Evolutionary conservation across 257 asterid genomes (phyloP).

Genomic region (Salvia splendens): DNA sequence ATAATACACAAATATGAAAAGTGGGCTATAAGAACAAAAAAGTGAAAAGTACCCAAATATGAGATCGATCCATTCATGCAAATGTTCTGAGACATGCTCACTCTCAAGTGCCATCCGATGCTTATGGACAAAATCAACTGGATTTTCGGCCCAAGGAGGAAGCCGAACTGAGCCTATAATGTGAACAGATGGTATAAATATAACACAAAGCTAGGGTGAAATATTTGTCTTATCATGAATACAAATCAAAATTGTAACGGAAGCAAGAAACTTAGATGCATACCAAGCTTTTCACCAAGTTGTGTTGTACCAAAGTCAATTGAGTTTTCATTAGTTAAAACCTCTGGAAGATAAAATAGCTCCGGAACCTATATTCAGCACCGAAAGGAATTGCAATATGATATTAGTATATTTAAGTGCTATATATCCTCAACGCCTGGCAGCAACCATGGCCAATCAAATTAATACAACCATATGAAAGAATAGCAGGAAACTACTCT

Average conservation of each 20-base stretch:
- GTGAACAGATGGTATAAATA: conserved; percentile 27
- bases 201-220: conserved; percentile 29
- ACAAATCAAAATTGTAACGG: conserved; percentile 25
- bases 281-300: conserved; percentile 90
- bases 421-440: conserved; percentile 27
- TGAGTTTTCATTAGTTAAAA: conserved; percentile 71
- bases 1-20: not conserved
- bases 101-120: conserved; percentile 98
- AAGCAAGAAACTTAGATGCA: conserved; percentile 33
- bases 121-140: conserved; percentile 92
- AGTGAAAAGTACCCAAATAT: conserved; percentile 73
- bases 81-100: conserved; percentile 87
- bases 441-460: conserved; percentile 17
- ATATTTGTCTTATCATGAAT: conserved; percentile 7
- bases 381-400: conserved; percentile 21
- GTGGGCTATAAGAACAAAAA: conserved; percentile 33
- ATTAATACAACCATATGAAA: conserved; percentile 24
- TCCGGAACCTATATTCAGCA: conserved; percentile 73
- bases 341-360: conserved; percentile 88
- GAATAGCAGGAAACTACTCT: conserved; percentile 19
- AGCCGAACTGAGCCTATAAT: conserved; percentile 70
- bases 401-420: conserved; percentile 19
- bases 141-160: conserved; percentile 95
- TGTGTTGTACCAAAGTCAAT: conserved; percentile 90
- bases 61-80: conserved; percentile 97